Evolutionary conservation across 345 rosid genomes (phyloP), one percentile per base, ranked within the genome.

Genomic region (Eucalyptus sp.): DNA sequence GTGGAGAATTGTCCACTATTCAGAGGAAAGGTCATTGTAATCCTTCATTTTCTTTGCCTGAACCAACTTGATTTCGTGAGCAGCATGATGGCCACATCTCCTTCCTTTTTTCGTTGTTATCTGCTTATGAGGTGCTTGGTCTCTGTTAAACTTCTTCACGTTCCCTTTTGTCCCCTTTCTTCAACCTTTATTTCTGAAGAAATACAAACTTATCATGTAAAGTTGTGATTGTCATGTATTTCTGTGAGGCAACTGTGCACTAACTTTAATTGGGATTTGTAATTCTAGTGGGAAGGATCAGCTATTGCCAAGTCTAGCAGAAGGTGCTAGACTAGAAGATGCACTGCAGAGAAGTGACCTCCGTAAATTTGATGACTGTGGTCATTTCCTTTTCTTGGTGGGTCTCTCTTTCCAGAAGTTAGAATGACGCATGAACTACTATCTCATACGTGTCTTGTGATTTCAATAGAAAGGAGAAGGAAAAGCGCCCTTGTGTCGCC

Each of bases 351-450:
- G 91, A 89, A 89, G 96, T 90, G 96, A 93, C 89, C 92, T 84
- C 56, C 97, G 98, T 79, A 90, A n/a, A 49, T 96, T 95, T 88
- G 62, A 90, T 51, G 94, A 93, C 88, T 92, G 89, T 86, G 95
- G 96, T 33, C 99, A 96, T 93, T 96, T 93, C 88, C 95, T 96
- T 84, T 94, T 97, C 92, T 91, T 97, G 97, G 99, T 97, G 91
- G 83, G 89, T 50, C 56, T 90, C 88, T 89, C 58, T 90, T 66
- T 90, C 89, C 27, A 76, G 48, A 71, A 20, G 13, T 25, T 37
- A 76, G 83, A 37, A 37, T 76, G 24, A 76, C 2, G 27, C 27
- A 37, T 76, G 46, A 20, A 76, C 48, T 76, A 8, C 48, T 10
- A 37, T 76, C 15, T 37, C 48, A 2, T 31, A 66, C 41, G 27